Evolutionary conservation across 805 yeast genomes (phyloP).

Genomic region (Tanozyma kutaoensis): DNA sequence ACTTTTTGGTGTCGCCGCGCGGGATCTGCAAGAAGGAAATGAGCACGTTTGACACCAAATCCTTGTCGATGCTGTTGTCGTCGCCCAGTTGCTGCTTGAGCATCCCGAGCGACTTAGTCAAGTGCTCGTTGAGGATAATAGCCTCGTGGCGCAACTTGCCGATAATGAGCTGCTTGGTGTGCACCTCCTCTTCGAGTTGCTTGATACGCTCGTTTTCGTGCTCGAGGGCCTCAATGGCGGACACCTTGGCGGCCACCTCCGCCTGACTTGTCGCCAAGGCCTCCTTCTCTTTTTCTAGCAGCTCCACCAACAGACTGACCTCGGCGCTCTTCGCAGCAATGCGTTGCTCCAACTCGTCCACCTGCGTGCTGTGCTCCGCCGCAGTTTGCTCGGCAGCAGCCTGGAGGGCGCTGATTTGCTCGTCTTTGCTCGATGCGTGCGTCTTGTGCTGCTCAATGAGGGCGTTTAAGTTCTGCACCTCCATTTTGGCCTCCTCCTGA

Average conservation of each 20-base stretch:
- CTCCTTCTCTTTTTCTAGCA: background rate
- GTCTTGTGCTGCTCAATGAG: slow-evolving; percentile 32
- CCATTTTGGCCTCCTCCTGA: slow-evolving; percentile 22
- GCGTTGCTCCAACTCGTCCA: slow-evolving; percentile 1
- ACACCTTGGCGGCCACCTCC: slow-evolving; percentile 3
- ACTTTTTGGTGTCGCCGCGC: slow-evolving; percentile 88
- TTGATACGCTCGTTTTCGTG: slow-evolving; percentile 20
- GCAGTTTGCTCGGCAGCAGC: slow-evolving; percentile 6
- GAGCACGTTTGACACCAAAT: slow-evolving; percentile 74
- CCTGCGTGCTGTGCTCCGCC: slow-evolving; percentile 1
- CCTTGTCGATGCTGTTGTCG: slow-evolving; percentile 73
- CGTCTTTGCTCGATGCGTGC: slow-evolving; percentile 19
- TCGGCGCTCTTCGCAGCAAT: background rate
- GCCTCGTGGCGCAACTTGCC: slow-evolving; percentile 94
- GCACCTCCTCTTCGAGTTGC: slow-evolving; percentile 40
- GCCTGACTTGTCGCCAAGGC: background rate
- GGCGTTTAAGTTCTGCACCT: slow-evolving; percentile 26
- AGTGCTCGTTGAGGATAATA: slow-evolving; percentile 82
- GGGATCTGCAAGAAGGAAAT: slow-evolving; percentile 79
- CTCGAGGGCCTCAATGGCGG: slow-evolving; percentile 4
- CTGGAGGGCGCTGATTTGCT: slow-evolving; percentile 7
- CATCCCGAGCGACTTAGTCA: slow-evolving; percentile 83
- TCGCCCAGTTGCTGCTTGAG: slow-evolving; percentile 54
- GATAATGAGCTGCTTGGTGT: slow-evolving; percentile 51
- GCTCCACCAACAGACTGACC: background rate